phyloP scores from a whole-genome alignment of 306 rosid genomes.

The Parietaria judaica region DNA sequence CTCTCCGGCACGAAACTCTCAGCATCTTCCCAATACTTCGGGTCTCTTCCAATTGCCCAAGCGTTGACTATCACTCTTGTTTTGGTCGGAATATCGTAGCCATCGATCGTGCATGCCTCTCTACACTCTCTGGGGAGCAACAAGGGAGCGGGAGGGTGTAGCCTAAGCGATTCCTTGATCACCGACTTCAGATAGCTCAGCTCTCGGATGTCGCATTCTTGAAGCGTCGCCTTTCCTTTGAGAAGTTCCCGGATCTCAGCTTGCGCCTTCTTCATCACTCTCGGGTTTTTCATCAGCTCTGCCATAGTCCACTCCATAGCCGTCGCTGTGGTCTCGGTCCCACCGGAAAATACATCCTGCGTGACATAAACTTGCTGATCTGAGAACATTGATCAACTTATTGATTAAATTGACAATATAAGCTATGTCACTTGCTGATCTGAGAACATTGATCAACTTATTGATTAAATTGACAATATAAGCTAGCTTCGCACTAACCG shows the following conservation, averaged over 20 bases:
- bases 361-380: background rate
- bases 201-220: background rate
- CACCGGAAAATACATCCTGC: background rate
- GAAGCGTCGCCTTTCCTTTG: background rate
- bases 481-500: no score
- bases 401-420: no score
- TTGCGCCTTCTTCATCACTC: background rate
- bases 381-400: no score
- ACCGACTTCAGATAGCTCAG: background rate
- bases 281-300: background rate
- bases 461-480: no score
- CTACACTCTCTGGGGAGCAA: background rate
- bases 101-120: background rate
- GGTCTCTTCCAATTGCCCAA: background rate
- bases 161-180: slow-evolving; percentile 8
- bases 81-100: background rate
- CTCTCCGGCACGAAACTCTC: slow-evolving; percentile 7
- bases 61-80: background rate
- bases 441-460: no score
- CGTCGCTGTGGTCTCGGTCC: background rate
- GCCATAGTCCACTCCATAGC: background rate
- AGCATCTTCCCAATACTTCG: background rate
- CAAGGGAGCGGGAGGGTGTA: background rate
- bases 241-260: background rate
- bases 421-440: background rate